phyloP scores from a whole-genome alignment of 148 eudicot species.

The Polygonum maritimum region DNA sequence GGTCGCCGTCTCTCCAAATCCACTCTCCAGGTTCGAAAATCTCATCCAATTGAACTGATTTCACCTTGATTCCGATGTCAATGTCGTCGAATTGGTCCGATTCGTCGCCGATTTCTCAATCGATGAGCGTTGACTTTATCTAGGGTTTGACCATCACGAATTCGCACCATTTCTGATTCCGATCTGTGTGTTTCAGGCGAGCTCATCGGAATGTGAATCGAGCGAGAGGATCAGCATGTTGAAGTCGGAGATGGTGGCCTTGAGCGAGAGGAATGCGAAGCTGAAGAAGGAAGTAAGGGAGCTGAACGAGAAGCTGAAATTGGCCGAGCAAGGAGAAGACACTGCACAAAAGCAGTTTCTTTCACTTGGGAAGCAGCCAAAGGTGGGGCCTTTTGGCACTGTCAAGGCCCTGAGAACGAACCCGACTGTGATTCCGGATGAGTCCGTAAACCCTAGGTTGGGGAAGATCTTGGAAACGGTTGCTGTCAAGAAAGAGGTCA shows the following conservation, averaged over 20 bases:
- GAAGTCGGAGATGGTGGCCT: constrained; percentile 41
- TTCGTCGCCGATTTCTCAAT: not conserved
- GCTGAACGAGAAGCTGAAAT: constrained; percentile 44
- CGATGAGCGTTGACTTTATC: not conserved
- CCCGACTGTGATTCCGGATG: constrained; percentile 74
- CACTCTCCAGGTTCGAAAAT: constrained; percentile 24
- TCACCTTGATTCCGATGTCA: not conserved
- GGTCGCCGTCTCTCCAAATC: constrained; percentile 25
- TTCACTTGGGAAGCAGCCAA: constrained; percentile 50
- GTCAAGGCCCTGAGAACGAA: constrained; percentile 78
- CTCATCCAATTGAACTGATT: not conserved
- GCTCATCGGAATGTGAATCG: constrained; percentile 45
- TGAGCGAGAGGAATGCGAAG: constrained; percentile 55
- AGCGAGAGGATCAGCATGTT: constrained; percentile 38
- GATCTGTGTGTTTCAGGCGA: constrained; percentile 2
- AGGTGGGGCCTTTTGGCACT: constrained; percentile 84
- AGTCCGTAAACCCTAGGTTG: constrained; percentile 70
- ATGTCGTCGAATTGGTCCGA: not conserved
- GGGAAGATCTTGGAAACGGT: constrained; percentile 51
- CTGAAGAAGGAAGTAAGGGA: constrained; percentile 63
- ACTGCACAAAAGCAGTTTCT: constrained; percentile 48
- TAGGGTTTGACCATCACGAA: not conserved
- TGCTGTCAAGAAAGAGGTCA: constrained; percentile 62
- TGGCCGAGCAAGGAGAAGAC: constrained; percentile 56
- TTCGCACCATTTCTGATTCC: not conserved